Evolutionary conservation across 2,329 filamentous ascomycete species (phyloP), one percentile per base, ranked within the genome.

Genomic region (Phyllosticta paracitricarpa): DNA sequence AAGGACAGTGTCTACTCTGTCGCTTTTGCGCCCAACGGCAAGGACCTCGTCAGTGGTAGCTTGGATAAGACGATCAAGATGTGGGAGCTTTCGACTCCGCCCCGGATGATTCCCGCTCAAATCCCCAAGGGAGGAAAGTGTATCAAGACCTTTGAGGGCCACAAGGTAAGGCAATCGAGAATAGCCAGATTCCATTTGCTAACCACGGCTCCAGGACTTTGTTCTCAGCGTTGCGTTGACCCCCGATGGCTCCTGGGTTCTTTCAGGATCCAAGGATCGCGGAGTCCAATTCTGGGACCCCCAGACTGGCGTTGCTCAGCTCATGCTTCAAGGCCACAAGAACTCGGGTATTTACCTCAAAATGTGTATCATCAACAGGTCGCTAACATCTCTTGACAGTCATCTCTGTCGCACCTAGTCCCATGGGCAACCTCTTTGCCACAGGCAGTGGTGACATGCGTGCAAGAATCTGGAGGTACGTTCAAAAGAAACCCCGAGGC

Each of bases 231-330:
- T 99, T 61, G 95, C 94, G 19, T 84, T 97, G 64, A 97, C 94
- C 0, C 94, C 94, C 17, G 92, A 97, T 73, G 89, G 89, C 65
- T 84, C 88, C 69, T 99, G 94, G 94, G 93, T 99, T 62, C 88
- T 99, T 76, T 96, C 91, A 65, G 94, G 94, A 54, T 96, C 91
- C 64, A 99, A 99, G 80, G 94, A 99, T 72, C 85, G 94, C 58
- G 93, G 94, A 56, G 94, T 99, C 24, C 94, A 97, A 73, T 97
- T 99, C 81, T 99, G 94, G 94, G 93, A 99, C 71, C 93, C 94
- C 22, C 84, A 88, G 69, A 97, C 91, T 22, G 94, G 93, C 40
- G 88, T 89, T 66, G 95, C 93, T 1, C 93, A 97, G 77, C 88
- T 99, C 73, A 97, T 97, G 94, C 83, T 99, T 64, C 94, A 97